A percentile compares a stretch with the other conserved stretches of the same genome.
Evolutionary conservation across 2,329 filamentous ascomycete species (phyloP).

Genomic region (Diaporthe ilicicola): DNA sequence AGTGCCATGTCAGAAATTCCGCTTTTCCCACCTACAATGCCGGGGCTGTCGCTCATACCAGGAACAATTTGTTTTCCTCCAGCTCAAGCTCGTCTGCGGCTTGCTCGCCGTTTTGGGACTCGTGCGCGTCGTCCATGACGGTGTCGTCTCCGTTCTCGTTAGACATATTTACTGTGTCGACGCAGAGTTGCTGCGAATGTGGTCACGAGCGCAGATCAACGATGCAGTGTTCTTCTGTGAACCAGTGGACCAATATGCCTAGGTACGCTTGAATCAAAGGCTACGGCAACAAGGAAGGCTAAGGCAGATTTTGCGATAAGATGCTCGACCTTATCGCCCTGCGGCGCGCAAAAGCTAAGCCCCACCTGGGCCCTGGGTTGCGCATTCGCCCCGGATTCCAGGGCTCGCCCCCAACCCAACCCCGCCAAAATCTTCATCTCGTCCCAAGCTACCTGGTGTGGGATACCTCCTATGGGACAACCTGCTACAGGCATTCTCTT

Average conservation of each 20-base stretch:
- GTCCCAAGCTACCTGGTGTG: constrained; percentile 16
- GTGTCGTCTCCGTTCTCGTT: constrained; percentile 39
- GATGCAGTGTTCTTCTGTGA: background rate
- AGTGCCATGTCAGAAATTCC: constrained; percentile 27
- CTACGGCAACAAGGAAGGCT: constrained; percentile 14
- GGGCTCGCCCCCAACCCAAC: background rate
- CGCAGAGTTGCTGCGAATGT: background rate
- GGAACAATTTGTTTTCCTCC: constrained; percentile 39
- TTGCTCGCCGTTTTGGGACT: constrained; percentile 47
- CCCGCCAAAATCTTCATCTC: constrained; percentile 16
- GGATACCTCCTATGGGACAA: too few relatives aligned
- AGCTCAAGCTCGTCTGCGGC: constrained; percentile 43
- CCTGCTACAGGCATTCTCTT: too few relatives aligned
- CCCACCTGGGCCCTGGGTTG: background rate
- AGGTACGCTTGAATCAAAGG: background rate
- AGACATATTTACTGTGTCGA: constrained; percentile 24
- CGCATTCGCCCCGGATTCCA: constrained; percentile 7
- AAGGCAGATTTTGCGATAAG: constrained; percentile 33
- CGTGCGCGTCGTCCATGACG: constrained; percentile 55
- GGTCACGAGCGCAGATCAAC: background rate
- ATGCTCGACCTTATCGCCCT: constrained; percentile 20
- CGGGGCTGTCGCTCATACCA: constrained; percentile 25
- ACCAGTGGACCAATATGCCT: constrained; percentile 10
- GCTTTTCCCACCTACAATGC: background rate
- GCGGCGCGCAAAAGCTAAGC: constrained; percentile 5